Evolutionary conservation across 225 moss, liverwort and hornwort species (phyloP).

Genomic region (Ulota crispa): DNA sequence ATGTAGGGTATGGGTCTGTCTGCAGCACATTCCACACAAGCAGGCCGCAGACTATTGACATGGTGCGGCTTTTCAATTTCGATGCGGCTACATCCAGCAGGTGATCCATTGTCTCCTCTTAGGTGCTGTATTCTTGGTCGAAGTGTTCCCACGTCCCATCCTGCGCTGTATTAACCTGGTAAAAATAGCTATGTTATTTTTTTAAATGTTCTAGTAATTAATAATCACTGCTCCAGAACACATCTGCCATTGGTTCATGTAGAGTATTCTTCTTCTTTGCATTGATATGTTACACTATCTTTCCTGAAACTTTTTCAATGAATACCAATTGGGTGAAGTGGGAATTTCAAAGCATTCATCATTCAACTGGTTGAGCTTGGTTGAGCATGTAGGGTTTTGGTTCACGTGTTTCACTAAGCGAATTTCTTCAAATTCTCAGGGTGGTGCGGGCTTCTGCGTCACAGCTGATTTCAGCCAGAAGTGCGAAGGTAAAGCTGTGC

Average conservation of each 20-base stretch:
- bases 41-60: slow-evolving; percentile 86
- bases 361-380: background rate
- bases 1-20: slow-evolving; percentile 79
- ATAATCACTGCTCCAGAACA: background rate
- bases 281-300: background rate
- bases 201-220: background rate
- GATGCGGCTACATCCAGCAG: slow-evolving; percentile 72
- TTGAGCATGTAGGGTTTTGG: background rate
- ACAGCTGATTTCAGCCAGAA: slow-evolving; percentile 64
- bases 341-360: background rate
- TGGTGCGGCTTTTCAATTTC: slow-evolving; percentile 94
- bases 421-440: slow-evolving; percentile 41
- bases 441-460: slow-evolving; percentile 76
- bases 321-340: background rate
- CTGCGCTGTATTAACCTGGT: background rate
- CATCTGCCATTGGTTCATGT: background rate
- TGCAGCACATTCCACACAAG: slow-evolving; percentile 82
- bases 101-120: slow-evolving; percentile 34
- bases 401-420: background rate
- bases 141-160: background rate
- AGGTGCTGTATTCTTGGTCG: background rate
- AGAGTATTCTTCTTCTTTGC: background rate
- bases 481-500: slow-evolving; percentile 17
- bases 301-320: background rate
- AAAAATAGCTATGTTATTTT: background rate